Evolutionary conservation across 345 rosid species (phyloP), one percentile per base, ranked within the genome.

Genomic region (Rhodamnia rubescens): DNA sequence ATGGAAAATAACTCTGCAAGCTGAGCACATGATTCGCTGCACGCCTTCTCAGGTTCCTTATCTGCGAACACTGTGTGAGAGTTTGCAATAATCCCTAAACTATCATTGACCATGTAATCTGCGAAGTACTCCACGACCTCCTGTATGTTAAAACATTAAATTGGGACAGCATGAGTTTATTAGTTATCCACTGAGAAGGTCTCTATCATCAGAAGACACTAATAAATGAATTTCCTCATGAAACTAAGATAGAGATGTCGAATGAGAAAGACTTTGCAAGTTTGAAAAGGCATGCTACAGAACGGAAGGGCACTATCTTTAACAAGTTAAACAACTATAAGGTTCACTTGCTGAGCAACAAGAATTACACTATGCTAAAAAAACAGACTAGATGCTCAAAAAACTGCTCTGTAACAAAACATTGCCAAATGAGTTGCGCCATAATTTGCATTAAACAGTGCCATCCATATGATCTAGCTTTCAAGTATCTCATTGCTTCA

Each of bases 11-110:
- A 85, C 53, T 18, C 22, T 83, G 96, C 94, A 53, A 94, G 94
- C 56, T 89, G 55, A 24, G 86, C 81, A 82, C 95, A 93, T 16
- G 64, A 84, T 5, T 54, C 15, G 56, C 94, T 91, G 86, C 51
- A 86, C 1, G 95, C 97, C 83, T 85, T 92, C 55, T 2, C 1
- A 10, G 20, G 85, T 59, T 90, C 89, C 88, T 69, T 85, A 83
- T 93, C 95, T 14, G 95, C 94, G 86, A 89, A 89, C 53, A 81
- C 94, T 8, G 89, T 89, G 88, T 93, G 95, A 53, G 95, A 93
- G 83, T 93, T 91, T 10, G 92, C 83, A 84, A 93, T 92, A 29
- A 89, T 88, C 82, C 94, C 95, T 82, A 92, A 84, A 85, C 93
- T 90, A 84, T 93, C 94, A 85, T 93, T 91, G 55, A 91, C 87